Conservation (phyloP, 495 filamentous ascomycete genomes). For the Lasiosphaeria miniovina region DNA sequence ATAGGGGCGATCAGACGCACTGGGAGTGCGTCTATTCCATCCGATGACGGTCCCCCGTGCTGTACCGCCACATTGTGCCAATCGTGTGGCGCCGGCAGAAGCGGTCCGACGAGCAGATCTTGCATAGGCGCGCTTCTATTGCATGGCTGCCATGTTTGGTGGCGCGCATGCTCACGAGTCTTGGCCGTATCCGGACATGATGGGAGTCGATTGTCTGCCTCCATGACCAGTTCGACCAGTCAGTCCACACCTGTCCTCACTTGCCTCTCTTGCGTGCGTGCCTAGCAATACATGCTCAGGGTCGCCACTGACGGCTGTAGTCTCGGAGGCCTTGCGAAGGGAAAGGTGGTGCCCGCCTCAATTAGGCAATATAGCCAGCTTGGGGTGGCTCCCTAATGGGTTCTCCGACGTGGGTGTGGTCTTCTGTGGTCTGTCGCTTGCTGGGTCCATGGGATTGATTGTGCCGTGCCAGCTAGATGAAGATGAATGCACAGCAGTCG, state of each 20-base stretch:
- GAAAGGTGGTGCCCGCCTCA: slow-evolving; percentile 8
- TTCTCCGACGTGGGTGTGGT: too few relatives aligned
- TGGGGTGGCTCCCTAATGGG: neutral
- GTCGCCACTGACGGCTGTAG: neutral
- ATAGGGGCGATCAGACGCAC: slow-evolving; percentile 16
- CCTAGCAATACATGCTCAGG: neutral
- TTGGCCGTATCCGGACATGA: slow-evolving; percentile 1
- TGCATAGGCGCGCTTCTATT: neutral
- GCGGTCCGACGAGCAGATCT: slow-evolving; percentile 15
- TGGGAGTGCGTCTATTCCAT: neutral
- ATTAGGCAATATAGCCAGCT: slow-evolving; percentile 18
- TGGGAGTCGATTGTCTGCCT: neutral
- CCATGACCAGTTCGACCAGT: neutral
- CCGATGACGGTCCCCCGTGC: neutral
- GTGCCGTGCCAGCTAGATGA: slow-evolving; percentile 16
- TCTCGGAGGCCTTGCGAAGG: slow-evolving; percentile 1
- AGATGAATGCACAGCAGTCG: slow-evolving; percentile 18
- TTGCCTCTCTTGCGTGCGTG: too few relatives aligned
- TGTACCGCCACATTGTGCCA: neutral
- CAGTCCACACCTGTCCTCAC: neutral
- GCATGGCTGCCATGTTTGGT: neutral
- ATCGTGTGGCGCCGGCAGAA: neutral
- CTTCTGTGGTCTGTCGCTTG: slow-evolving; percentile 7
- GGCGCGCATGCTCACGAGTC: slow-evolving; percentile 9
- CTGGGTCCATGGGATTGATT: slow-evolving; percentile 5